phyloP scores from a whole-genome alignment of 1,139 yeast genomes.

The Sugiyamaella grinbergsii region DNA sequence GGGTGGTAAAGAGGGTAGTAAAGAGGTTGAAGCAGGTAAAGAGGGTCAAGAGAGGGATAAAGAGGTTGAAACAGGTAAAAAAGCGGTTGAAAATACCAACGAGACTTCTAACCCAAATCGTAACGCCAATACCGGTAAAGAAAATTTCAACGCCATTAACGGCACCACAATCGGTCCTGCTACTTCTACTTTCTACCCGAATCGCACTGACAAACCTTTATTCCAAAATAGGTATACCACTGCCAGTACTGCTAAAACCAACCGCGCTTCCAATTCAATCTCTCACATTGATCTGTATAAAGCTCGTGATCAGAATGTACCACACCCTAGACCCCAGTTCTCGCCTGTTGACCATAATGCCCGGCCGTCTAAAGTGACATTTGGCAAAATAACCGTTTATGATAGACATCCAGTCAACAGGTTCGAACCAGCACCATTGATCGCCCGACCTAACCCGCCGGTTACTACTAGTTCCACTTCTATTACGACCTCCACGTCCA shows the following conservation, averaged over 20 bases:
- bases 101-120: not conserved
- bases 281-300: not conserved
- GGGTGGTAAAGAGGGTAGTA: not conserved
- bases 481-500: slow-evolving; percentile 7
- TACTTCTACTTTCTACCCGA: too few species aligned
- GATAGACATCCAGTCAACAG: too few species aligned
- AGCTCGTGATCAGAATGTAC: not conserved
- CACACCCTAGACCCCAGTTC: too few species aligned
- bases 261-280: not conserved
- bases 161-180: not conserved
- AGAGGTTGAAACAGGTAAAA: too few species aligned
- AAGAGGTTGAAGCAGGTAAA: not conserved
- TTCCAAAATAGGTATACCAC: not conserved
- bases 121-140: not conserved
- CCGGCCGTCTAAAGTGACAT: slow-evolving; percentile 1
- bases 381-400: not conserved
- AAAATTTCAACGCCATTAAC: not conserved
- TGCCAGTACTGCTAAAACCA: not conserved
- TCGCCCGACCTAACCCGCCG: too few species aligned
- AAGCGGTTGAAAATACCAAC: not conserved
- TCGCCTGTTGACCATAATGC: too few species aligned
- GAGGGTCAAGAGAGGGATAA: not conserved
- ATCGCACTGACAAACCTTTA: not conserved
- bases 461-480: not conserved
- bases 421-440: too few species aligned